Percentiles rank a stretch among this genome's conserved stretches.
phyloP scores from a whole-genome alignment of 768 basidiomycete species.

The Galerina marginata region DNA sequence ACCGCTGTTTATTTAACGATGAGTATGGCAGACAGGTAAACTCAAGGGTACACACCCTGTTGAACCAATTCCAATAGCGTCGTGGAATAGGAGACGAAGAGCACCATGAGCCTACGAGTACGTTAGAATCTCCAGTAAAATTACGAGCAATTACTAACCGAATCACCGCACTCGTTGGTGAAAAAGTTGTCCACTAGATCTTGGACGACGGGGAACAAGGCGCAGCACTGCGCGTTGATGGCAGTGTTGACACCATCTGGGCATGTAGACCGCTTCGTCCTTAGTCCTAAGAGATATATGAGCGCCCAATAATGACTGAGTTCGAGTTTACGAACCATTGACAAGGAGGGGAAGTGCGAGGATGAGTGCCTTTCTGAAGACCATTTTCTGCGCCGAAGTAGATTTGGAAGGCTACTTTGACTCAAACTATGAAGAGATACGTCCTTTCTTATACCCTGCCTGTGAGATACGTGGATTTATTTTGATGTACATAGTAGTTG shows the following conservation, averaged over 20 bases:
- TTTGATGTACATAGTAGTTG: too few species aligned
- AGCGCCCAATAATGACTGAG: neutral
- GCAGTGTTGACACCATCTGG: conserved; percentile 34
- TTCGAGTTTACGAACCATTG: neutral
- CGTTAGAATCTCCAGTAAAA: neutral
- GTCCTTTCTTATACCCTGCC: conserved; percentile 9
- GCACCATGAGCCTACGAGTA: conserved; percentile 30
- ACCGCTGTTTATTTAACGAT: conserved; percentile 35
- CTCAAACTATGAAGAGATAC: neutral
- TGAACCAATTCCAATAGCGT: conserved; percentile 49
- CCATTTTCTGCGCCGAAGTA: conserved; percentile 6
- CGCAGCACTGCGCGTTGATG: conserved; percentile 33
- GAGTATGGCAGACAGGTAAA: neutral
- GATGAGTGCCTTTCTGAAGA: conserved; percentile 8
- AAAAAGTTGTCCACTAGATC: conserved; percentile 31
- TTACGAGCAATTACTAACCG: too few species aligned
- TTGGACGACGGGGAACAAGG: conserved; percentile 30
- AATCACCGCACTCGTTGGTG: conserved; percentile 35
- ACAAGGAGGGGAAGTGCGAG: conserved; percentile 1
- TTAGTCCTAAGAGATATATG: neutral
- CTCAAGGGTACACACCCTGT: conserved; percentile 30
- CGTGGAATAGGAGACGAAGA: conserved; percentile 45
- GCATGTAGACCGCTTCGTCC: conserved; percentile 29
- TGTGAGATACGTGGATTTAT: neutral
- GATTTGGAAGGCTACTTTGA: neutral